phyloP scores from a whole-genome alignment of 1,284 basidiomycete genomes.

The Ustilago nuda region DNA sequence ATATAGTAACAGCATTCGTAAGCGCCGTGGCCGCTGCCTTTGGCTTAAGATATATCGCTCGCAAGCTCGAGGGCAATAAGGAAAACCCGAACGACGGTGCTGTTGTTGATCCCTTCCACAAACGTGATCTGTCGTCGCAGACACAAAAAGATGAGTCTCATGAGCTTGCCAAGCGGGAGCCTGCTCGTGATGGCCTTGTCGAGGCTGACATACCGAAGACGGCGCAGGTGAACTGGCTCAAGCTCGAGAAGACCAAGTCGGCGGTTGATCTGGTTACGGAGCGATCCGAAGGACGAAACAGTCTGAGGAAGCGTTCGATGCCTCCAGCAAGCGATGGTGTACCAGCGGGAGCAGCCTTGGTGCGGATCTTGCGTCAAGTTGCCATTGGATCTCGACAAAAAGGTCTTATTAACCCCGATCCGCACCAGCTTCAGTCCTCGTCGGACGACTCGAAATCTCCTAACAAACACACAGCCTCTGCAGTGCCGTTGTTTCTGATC shows the following conservation, averaged over 20 bases:
- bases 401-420: background rate
- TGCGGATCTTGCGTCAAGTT: constrained; percentile 14
- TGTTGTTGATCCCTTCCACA: background rate
- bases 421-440: background rate
- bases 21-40: background rate
- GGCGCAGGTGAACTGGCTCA: background rate
- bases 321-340: background rate
- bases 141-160: too few relatives aligned
- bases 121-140: too few relatives aligned
- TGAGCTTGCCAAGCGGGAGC: background rate
- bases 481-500: too few relatives aligned
- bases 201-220: background rate
- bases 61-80: background rate
- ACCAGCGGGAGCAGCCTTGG: background rate
- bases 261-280: background rate
- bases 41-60: background rate
- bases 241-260: background rate
- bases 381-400: constrained; percentile 5
- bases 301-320: background rate
- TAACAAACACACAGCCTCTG: too few relatives aligned
- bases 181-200: background rate
- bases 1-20: background rate
- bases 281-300: too few relatives aligned
- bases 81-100: background rate
- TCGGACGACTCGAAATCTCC: background rate